Evolutionary conservation across 495 filamentous ascomycete species (phyloP), one percentile per base, ranked within the genome.

Genomic region (Opeltia flavorubescens): DNA sequence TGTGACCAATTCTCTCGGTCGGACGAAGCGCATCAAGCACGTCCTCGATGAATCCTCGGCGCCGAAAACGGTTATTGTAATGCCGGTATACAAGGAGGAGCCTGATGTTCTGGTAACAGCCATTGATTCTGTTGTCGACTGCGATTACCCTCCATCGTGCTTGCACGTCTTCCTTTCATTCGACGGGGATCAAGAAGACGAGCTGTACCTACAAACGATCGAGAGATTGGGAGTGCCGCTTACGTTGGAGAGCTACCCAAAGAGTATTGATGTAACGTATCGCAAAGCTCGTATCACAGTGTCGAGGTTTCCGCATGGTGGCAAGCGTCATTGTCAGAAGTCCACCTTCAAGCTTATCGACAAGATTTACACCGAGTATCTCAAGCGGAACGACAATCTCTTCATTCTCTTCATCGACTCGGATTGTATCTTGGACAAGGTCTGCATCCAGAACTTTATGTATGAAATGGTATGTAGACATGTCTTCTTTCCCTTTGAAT

Each of bases 361-460:
- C 63, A 85, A 81, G 54, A 80, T 96, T 15, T 98, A 96, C 60
- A 76, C 79, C 17, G 80, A 91, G 38, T 98, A 98, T 46, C 70
- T 94, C 36, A 83, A 81, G 62, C 72, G 78, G 33, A 84, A 94
- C 58, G 89, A 98, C 63, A 84, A 96, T 52, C 68, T 98, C 4
- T 98, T 96, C 59, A 80, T 96, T 30, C 72, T 98, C 25, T 95
- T 98, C 68, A 95, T 98, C 62, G 91, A 98, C 64, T 95, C 89
- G 2, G 91, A 98, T 64, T 96, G 91, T 66, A 94, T 98, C 55
- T 68, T 96, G 31, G 89, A 98, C 66, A 76, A 77, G 46, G 75
- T 89, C 23, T 96, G 91, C 62, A 75, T 98, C 50, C 89, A 95
- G 62, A 98, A 98, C 54, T 95, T 98, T 61, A 86, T 98, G 66